Evolutionary conservation across 495 filamentous ascomycete genomes (phyloP), one percentile per base, ranked within the genome.

Genomic region (Tuber magnatum): DNA sequence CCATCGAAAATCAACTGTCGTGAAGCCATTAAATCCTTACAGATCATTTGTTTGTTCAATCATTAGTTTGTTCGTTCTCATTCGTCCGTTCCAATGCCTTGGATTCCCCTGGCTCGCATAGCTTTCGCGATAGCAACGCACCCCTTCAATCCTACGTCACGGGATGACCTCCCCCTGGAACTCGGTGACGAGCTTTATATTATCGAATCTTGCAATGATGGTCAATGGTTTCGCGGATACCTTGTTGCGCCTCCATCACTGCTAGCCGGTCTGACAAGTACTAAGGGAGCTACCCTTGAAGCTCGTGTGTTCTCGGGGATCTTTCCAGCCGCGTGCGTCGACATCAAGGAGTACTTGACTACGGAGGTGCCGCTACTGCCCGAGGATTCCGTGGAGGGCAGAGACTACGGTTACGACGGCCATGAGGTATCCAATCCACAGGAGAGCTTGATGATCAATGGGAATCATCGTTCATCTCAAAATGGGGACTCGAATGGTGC

Each of bases 181-280:
- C 90, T 99, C 41, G 95, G 95, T 82, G 95, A 99, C 87, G 95
- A 98, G 84, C 86, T 99, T 72, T 99, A 99, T 84, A 97, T 99
- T 74, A 97, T 99, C 82, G 95, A 99, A 85, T 93, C 97, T 84
- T 94, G 94, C 5, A 84, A 83, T 38, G 88, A 96, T 84, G 92
- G 91, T 77, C 88, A 93, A 81, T 99, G 96, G 96, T 94, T 92
- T 81, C 90, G 95, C 24, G 95, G 95, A 61, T 99, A 99, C 85
- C 88, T 99, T 69, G 91, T 98, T 75, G 93, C 94, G 81, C 95
- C 95, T 12, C 96, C 96, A 9, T 97, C 93, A 69, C 85, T 99
- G 78, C 88, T 98, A 71, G 93, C 95, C 28, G 96, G 94, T 48
- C 86, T 99, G 80, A 98, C 96, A 8, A 93, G 91, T 82, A 89